phyloP scores from a whole-genome alignment of 2,329 filamentous ascomycete species.

The Hirsutella rhossiliensis region DNA sequence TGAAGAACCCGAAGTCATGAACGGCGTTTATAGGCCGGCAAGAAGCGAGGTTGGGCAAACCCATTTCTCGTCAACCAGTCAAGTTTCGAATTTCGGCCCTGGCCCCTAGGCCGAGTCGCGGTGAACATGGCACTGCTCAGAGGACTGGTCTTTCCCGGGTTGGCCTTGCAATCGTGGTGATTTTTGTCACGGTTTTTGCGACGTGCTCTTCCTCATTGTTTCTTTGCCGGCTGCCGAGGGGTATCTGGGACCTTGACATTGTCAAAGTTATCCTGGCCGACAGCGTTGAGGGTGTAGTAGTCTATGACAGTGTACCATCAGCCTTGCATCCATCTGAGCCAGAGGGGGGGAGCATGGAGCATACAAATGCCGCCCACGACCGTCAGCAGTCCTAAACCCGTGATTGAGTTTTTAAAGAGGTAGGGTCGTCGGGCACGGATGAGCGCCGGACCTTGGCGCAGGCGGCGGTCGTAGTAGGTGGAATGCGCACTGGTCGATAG shows the following conservation, averaged over 20 bases:
- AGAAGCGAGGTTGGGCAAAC: too few relatives aligned
- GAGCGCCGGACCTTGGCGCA: slow-evolving; percentile 76
- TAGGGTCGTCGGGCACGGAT: slow-evolving; percentile 88
- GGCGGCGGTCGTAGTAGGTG: slow-evolving; percentile 86
- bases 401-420: slow-evolving; percentile 76
- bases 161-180: too few relatives aligned
- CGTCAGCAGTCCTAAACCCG: slow-evolving; percentile 61
- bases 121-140: too few relatives aligned
- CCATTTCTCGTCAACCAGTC: too few relatives aligned
- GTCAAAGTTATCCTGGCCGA: slow-evolving; percentile 94
- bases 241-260: slow-evolving; percentile 83
- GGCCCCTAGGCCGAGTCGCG: too few relatives aligned
- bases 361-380: slow-evolving; percentile 82
- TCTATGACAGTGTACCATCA: slow-evolving; percentile 24
- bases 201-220: background rate
- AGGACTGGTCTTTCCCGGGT: too few relatives aligned
- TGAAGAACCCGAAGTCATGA: too few relatives aligned
- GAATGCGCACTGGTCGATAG: slow-evolving; percentile 28
- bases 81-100: too few relatives aligned
- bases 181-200: too few relatives aligned
- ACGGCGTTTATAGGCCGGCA: too few relatives aligned
- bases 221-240: slow-evolving; percentile 37
- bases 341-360: slow-evolving; percentile 21
- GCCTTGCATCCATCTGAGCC: background rate
- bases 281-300: slow-evolving; percentile 59